phyloP scores from a whole-genome alignment of 2,329 filamentous ascomycete genomes.

The Aspergillus sp. region DNA sequence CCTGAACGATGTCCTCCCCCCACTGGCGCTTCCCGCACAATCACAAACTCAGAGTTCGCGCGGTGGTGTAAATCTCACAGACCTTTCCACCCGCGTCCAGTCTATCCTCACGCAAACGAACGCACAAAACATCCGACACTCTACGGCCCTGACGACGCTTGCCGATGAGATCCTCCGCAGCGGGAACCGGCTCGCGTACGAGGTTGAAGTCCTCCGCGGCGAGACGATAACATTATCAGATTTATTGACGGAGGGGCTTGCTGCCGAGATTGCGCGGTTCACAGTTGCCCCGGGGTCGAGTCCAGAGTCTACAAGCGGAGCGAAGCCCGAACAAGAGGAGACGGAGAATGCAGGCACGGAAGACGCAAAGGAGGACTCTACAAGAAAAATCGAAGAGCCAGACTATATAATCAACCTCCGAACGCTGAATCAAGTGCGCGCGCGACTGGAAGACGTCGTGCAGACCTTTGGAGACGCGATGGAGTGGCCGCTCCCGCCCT shows the following conservation, averaged over 20 bases:
- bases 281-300: conserved; percentile 51
- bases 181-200: conserved; percentile 85
- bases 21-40: conserved; percentile 59
- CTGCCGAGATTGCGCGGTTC: conserved; percentile 74
- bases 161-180: conserved; percentile 94
- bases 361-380: conserved; percentile 3
- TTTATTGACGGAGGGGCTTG: conserved; percentile 72
- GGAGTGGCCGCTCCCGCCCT: conserved; percentile 91
- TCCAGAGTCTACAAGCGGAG: neutral
- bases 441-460: conserved; percentile 86
- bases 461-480: conserved; percentile 93
- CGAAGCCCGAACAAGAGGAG: conserved; percentile 35
- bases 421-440: conserved; percentile 79
- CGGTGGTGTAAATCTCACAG: conserved; percentile 64
- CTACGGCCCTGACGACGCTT: conserved; percentile 79
- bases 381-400: conserved; percentile 53
- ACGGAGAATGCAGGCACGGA: conserved; percentile 10
- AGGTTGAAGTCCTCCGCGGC: conserved; percentile 90
- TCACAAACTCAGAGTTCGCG: conserved; percentile 2
- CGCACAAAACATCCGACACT: conserved; percentile 82
- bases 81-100: conserved; percentile 81
- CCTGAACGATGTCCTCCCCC: conserved; percentile 77
- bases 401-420: conserved; percentile 77
- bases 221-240: conserved; percentile 83
- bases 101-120: conserved; percentile 84